phyloP scores from a whole-genome alignment of 371 early-diverging fungal species.

The Mortierella sp. region DNA sequence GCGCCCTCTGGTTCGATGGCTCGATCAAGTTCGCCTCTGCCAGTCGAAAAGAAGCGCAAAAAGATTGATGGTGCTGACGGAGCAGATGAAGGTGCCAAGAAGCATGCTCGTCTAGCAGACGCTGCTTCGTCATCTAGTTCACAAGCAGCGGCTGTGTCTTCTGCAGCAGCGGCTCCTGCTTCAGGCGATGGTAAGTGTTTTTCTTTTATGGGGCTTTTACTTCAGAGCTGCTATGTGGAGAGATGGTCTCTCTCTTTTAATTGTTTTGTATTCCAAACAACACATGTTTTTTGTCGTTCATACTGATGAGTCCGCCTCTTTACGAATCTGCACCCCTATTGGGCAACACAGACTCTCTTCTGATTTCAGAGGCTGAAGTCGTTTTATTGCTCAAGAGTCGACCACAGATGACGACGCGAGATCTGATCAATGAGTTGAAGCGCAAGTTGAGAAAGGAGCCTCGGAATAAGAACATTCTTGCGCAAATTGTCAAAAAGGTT shows the following conservation, averaged over 20 bases:
- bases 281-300: background rate
- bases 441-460: slow-evolving; percentile 74
- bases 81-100: slow-evolving; percentile 12
- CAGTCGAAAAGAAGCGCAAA: slow-evolving; percentile 48
- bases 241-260: too few relatives aligned
- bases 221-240: too few relatives aligned
- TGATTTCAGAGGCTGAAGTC: slow-evolving; percentile 79
- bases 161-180: slow-evolving; percentile 7
- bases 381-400: slow-evolving; percentile 65
- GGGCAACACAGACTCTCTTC: slow-evolving; percentile 21
- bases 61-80: slow-evolving; percentile 17
- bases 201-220: background rate
- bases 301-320: background rate
- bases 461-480: slow-evolving; percentile 69
- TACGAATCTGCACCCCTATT: too few relatives aligned
- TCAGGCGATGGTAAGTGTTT: slow-evolving; percentile 5
- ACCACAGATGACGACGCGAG: slow-evolving; percentile 69
- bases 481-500: slow-evolving; percentile 69
- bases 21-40: slow-evolving; percentile 14
- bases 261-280: background rate
- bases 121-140: slow-evolving; percentile 1
- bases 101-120: slow-evolving; percentile 1
- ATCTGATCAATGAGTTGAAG: slow-evolving; percentile 71
- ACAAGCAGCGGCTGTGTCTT: background rate
- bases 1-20: slow-evolving; percentile 20